Evolutionary conservation across 2,329 filamentous ascomycete genomes (phyloP), one percentile per base, ranked within the genome.

Genomic region (Botrytis cinerea): DNA sequence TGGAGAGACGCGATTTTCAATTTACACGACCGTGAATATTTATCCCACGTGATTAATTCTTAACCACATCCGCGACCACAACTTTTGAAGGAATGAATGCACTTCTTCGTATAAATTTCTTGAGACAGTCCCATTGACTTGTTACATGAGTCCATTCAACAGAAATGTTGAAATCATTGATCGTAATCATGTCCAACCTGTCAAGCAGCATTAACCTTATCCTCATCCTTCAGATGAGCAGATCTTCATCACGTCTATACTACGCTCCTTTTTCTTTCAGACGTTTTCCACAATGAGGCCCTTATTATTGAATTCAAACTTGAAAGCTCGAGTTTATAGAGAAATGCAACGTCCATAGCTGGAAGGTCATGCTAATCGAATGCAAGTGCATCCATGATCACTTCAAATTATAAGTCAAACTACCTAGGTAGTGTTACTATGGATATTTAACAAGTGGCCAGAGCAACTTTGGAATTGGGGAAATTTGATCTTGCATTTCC

Each of bases 21-120:
- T 77, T 75, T 75, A 78, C 76, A 73, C 75, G 76, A 73, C 51
- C 64, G 64, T 67, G 64, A 67, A 48, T n/a, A 54, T 54, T 45
- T 57, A n/a, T 1, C 7, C 14, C 66, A 69, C 66, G 66, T 69
- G 66, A 45, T 32, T 8, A 4, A 4, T 3, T 10, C 9, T 25
- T 12, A 3, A 7, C 35, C 25, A 25, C 20, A 8, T 35, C 40
- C 40, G 8, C 40, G 40, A 51, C 25, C 16, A 54, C 32, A 67
- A n/a, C 14, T 16, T n/a, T 51, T 35, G 20, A 46, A 66, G 25
- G 62, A 64, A 32, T 10, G 43, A 64, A 45, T 18, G 43, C n/a
- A 18, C 5, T 32, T 32, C 5, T 64, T 64, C 18, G 9, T 18
- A 1, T 7, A 9, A 9, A 61, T 25, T 9, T 40, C 25, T 18